Percentiles rank a stretch among this genome's conserved stretches.
Evolutionary conservation across 257 asterid genomes (phyloP).

Genomic region (Solanum pinnatisectum): DNA sequence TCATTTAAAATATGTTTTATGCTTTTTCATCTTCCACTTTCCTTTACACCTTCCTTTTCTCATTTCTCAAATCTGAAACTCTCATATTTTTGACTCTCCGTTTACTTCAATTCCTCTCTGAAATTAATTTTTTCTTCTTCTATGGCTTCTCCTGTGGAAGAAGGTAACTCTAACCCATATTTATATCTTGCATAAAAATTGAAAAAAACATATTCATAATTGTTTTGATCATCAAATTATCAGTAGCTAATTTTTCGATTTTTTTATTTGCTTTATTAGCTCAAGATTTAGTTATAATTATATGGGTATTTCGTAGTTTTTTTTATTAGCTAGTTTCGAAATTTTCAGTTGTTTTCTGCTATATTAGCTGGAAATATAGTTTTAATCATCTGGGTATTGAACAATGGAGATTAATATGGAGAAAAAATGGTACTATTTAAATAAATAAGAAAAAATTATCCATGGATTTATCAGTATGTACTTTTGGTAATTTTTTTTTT

Average conservation of each 20-base stretch:
- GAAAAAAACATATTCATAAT: not conserved
- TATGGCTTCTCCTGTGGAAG: conserved; percentile 14
- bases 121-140: not conserved
- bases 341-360: not conserved
- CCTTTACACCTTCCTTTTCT: conserved; percentile 2
- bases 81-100: not conserved
- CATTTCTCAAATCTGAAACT: conserved; percentile 6
- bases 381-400: not conserved
- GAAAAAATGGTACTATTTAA: not conserved
- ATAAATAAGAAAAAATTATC: not conserved
- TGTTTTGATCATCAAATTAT: not conserved
- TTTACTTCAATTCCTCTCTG: not conserved
- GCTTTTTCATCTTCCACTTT: not conserved
- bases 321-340: no score
- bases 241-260: not conserved
- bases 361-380: not conserved
- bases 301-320: not conserved
- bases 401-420: not conserved
- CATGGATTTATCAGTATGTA: not conserved
- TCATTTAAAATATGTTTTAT: not conserved
- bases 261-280: not conserved
- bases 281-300: not conserved
- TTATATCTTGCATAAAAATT: not conserved
- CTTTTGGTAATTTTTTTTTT: no score
- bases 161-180: not conserved